Base-by-base conservation (phyloP, 2,329 filamentous ascomycete genomes). In the Epichloe bromicola region DNA sequence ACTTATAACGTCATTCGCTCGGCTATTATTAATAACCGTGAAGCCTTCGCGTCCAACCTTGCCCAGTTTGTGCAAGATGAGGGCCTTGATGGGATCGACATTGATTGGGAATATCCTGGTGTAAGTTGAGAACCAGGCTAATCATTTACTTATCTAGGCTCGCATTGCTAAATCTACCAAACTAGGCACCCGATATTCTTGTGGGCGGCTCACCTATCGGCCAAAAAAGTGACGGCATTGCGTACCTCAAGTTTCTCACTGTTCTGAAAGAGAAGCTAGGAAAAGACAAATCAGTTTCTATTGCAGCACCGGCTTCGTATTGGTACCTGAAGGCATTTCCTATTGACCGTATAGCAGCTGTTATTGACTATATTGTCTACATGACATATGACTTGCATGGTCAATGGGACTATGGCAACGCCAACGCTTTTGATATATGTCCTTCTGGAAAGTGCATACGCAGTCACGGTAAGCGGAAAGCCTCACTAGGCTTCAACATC, bases 31-130 rank as follows among this genome's bases (percentile, higher is more conserved):
- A 17, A 49, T 0, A 72, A 74, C 47, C 60, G 67, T 0, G 51
- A 57, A 11, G 59, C 11, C 3, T 61, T 74, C 51, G 56, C 62
- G n/a, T 53, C 58, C 30, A 66, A 67, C 53, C 46, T 68, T 38
- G 59, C 61, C 51, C 48, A 68, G 41, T 67, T 74, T 57, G 20
- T 70, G 39, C 46, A 66, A 30, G 37, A 72, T 14, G 39, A 67
- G 19, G 52, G 53, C 1, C 50, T 72, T 0, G 68, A 71, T 45
- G 69, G 69, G 0, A 53, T 70, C 10, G 67, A 71, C 43, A 56
- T 69, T 36, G 67, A 70, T 53, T 74, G 70, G 70, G 68, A 70
- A 46, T 70, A 70, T 30, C 62, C 62, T 6, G 61, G 58, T 4
- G 56, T 58, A 23, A 54, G 56, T 52, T 23, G 6, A 40, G n/a